Conservation (phyloP, 495 filamentous ascomycete genomes). For the Lophium mytilinum region DNA sequence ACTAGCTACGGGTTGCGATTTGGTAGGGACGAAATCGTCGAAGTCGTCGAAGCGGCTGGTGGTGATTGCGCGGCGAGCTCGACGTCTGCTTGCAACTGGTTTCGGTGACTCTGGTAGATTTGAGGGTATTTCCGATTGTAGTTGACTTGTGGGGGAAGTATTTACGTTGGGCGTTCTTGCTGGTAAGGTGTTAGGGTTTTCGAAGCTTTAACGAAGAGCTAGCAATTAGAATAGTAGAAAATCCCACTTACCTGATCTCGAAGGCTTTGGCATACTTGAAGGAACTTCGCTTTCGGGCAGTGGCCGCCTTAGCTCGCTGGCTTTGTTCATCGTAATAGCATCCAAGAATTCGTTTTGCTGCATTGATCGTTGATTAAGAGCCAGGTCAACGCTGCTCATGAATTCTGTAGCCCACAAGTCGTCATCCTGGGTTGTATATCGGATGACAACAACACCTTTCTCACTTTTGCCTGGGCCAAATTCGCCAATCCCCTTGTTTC, state of each 20-base stretch:
- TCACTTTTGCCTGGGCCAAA: conserved; percentile 49
- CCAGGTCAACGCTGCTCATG: conserved; percentile 54
- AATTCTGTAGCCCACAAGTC: conserved; percentile 65
- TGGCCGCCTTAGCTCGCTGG: conserved; percentile 56
- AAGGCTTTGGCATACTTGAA: conserved; percentile 2
- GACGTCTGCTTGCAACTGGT: conserved; percentile 28
- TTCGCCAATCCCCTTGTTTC: conserved; percentile 58
- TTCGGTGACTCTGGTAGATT: conserved; percentile 6
- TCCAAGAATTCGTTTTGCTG: conserved; percentile 91
- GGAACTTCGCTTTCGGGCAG: conserved; percentile 33
- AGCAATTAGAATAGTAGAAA: background rate
- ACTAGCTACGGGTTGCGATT: background rate
- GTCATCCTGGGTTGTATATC: conserved; percentile 53
- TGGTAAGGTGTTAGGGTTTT: background rate
- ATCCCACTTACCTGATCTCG: background rate
- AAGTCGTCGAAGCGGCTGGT: conserved; percentile 69
- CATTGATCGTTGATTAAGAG: conserved; percentile 71
- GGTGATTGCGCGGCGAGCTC: conserved; percentile 32
- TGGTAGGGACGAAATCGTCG: conserved; percentile 42
- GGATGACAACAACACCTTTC: conserved; percentile 71
- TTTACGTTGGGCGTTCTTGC: background rate
- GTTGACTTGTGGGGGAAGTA: background rate
- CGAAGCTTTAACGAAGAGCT: no score
- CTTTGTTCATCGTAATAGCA: conserved; percentile 73
- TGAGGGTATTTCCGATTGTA: background rate